Conservation (phyloP, 352 stramenopile genomes). For the Phytopythium sindhum region DNA sequence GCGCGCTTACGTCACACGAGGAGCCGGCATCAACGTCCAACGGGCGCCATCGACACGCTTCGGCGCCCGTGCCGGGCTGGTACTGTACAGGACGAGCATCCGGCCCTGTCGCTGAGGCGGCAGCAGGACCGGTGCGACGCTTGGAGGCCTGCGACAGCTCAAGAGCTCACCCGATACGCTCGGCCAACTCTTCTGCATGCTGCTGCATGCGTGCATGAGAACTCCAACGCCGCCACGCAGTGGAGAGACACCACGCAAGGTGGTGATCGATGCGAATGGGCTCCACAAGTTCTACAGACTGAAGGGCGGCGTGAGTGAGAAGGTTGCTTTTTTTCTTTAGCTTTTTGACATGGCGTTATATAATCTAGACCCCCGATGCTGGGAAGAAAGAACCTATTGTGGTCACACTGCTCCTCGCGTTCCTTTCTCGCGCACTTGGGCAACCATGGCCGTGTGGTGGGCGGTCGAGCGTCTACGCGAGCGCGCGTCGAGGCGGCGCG, state of each 20-base stretch:
- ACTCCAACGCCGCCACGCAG: too few species aligned
- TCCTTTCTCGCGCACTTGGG: background rate
- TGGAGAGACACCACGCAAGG: too few species aligned
- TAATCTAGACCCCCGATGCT: slow-evolving; percentile 7
- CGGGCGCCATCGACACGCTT: background rate
- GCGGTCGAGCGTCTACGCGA: slow-evolving; percentile 1
- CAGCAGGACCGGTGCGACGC: background rate
- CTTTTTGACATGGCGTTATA: slow-evolving; percentile 8
- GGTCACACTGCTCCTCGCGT: background rate
- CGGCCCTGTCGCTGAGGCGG: background rate
- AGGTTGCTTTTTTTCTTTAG: background rate
- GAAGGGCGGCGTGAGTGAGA: background rate
- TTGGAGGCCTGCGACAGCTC: background rate
- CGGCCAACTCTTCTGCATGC: too few species aligned
- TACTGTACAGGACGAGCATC: background rate
- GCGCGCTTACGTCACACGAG: background rate
- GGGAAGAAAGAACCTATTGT: background rate
- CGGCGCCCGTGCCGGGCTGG: too few species aligned
- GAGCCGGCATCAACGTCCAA: background rate
- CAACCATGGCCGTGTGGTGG: background rate
- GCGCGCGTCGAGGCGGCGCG: background rate
- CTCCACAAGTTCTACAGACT: too few species aligned
- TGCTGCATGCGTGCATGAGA: too few species aligned
- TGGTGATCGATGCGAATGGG: too few species aligned
- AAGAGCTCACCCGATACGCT: too few species aligned